phyloP scores from a whole-genome alignment of 208 protist species.

The Zelonia costaricensis region DNA sequence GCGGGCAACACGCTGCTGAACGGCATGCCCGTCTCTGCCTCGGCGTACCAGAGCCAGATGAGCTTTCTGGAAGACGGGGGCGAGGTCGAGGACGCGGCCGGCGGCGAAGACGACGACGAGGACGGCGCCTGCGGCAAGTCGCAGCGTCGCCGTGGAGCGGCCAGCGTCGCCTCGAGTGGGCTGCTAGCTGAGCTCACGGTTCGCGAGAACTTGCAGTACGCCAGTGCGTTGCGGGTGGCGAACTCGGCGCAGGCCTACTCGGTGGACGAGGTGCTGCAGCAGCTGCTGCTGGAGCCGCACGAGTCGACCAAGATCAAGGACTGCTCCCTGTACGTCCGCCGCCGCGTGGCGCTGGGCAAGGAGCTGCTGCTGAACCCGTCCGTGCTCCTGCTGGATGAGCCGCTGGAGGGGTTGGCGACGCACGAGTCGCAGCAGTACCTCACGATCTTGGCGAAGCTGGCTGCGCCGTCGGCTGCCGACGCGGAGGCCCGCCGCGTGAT shows the following conservation, averaged over 20 bases:
- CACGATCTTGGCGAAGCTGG: slow-evolving; percentile 41
- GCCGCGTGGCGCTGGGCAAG: slow-evolving; percentile 51
- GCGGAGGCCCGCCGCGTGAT: slow-evolving; percentile 23
- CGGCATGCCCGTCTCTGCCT: slow-evolving; percentile 53
- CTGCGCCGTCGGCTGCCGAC: slow-evolving; percentile 30
- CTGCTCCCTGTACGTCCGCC: slow-evolving; percentile 50
- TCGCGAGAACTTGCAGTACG: slow-evolving; percentile 57
- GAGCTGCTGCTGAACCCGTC: slow-evolving; percentile 64
- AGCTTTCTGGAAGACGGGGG: slow-evolving; percentile 25
- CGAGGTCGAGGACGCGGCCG: background rate
- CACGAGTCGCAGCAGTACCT: slow-evolving; percentile 69
- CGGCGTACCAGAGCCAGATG: slow-evolving; percentile 37
- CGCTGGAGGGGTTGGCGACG: slow-evolving; percentile 51
- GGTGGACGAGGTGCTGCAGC: slow-evolving; percentile 42
- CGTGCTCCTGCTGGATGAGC: slow-evolving; percentile 51
- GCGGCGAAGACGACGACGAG: background rate
- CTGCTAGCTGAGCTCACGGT: slow-evolving; percentile 49
- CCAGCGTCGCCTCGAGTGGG: slow-evolving; percentile 4
- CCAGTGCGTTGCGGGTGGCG: slow-evolving; percentile 47
- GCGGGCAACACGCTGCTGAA: slow-evolving; percentile 52
- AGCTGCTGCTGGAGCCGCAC: slow-evolving; percentile 39
- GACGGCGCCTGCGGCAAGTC: slow-evolving; percentile 1
- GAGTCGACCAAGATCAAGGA: slow-evolving; percentile 25
- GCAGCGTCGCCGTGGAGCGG: no score
- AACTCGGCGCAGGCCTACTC: slow-evolving; percentile 34